Percentiles rank a stretch among this genome's conserved stretches.
Conservation (phyloP, 768 basidiomycete genomes). For the Rhodotorula graminis region DNA sequence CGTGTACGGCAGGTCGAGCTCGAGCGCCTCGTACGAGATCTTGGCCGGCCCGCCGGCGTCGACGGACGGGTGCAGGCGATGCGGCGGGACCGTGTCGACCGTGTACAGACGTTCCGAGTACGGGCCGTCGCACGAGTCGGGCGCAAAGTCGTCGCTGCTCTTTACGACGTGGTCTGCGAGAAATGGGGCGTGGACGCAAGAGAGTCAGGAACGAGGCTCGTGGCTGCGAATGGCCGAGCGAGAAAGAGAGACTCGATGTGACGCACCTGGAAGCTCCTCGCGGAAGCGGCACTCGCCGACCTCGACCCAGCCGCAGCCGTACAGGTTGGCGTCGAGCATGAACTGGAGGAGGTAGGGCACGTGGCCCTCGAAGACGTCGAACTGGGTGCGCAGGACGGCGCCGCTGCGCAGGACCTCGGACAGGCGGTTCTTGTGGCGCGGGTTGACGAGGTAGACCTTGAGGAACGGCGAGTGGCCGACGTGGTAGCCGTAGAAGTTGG, state of each 20-base stretch:
- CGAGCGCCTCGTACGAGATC: conserved; percentile 54
- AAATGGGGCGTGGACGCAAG: too few relatives aligned
- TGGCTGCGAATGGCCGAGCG: too few relatives aligned
- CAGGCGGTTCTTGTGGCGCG: conserved; percentile 62
- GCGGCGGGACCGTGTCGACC: conserved; percentile 41
- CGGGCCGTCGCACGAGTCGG: conserved; percentile 17
- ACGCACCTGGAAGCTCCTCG: conserved; percentile 47
- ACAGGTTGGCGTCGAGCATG: conserved; percentile 88
- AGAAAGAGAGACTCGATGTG: conserved; percentile 2
- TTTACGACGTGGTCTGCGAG: conserved; percentile 9
- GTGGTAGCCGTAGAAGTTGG: conserved; percentile 93
- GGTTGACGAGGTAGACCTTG: conserved; percentile 74
- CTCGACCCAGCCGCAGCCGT: conserved; percentile 87
- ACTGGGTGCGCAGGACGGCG: conserved; percentile 60
- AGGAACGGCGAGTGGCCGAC: conserved; percentile 77
- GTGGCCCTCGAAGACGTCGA: conserved; percentile 73
- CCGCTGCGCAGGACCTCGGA: conserved; percentile 75
- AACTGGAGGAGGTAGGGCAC: conserved; percentile 84
- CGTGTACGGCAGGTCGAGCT: conserved; percentile 74
- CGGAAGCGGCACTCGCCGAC: conserved; percentile 55
- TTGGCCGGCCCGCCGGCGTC: conserved; percentile 43
- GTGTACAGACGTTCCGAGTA: conserved; percentile 42
- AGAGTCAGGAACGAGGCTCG: too few relatives aligned
- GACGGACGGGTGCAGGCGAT: conserved; percentile 41
- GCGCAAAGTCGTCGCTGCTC: conserved; percentile 12